Percentiles rank a stretch among this genome's conserved stretches.
These are phyloP conservation scores for Apiotrichum sp. DNA, from an alignment of 1,284 basidiomycete species.

Conservation along the genomic window DNA sequence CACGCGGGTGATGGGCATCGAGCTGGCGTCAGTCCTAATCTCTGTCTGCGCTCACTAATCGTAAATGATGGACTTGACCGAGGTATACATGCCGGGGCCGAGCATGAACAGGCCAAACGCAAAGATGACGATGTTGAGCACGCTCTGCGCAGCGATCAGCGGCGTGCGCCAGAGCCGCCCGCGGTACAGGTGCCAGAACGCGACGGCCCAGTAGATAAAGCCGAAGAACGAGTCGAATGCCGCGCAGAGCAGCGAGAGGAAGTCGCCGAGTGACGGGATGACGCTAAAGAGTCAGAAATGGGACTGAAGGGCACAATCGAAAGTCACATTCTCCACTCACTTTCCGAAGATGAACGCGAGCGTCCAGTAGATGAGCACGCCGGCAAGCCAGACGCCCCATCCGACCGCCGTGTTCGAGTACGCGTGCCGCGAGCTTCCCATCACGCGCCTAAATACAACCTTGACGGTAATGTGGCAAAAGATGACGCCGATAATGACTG, in stretches of 20 bases:
- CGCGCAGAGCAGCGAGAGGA: slow-evolving; percentile 45
- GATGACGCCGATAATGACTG: slow-evolving; percentile 36
- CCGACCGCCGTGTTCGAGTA: slow-evolving; percentile 57
- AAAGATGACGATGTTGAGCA: slow-evolving; percentile 47
- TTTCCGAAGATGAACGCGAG: slow-evolving; percentile 56
- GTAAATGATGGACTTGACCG: slow-evolving; percentile 47
- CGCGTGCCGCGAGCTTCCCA: slow-evolving; percentile 51
- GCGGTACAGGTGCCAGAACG: slow-evolving; percentile 47
- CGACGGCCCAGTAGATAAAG: slow-evolving; percentile 49
- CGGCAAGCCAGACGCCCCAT: slow-evolving; percentile 57
- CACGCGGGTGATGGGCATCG: too few species aligned
- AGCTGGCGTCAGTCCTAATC: too few species aligned
- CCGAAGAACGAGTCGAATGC: slow-evolving; percentile 34
- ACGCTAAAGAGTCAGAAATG: not conserved
- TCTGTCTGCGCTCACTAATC: slow-evolving; percentile 18
- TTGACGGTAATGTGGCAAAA: slow-evolving; percentile 39
- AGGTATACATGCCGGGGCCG: slow-evolving; percentile 50
- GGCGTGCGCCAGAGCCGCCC: slow-evolving; percentile 16
- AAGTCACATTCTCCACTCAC: too few species aligned
- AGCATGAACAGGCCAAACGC: slow-evolving; percentile 47
- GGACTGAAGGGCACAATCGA: too few species aligned
- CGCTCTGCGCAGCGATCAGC: slow-evolving; percentile 10
- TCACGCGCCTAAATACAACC: slow-evolving; percentile 43
- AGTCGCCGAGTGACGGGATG: slow-evolving; percentile 49
- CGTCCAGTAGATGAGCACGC: slow-evolving; percentile 56